Conservation (phyloP, 2,329 filamentous ascomycete species). For the Xylaria sp. region DNA sequence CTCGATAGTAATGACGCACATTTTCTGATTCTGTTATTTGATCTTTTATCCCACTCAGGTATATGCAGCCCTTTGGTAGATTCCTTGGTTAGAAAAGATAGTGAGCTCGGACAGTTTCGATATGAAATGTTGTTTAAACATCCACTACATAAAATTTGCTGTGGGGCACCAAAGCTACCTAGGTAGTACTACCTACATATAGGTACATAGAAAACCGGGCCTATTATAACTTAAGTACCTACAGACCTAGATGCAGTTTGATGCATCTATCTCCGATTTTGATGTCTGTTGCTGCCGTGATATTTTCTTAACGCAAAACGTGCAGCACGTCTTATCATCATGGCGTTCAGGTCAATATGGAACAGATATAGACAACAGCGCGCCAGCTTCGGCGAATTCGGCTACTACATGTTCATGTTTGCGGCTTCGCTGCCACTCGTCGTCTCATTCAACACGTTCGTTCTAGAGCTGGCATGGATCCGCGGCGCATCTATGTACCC, state of each 20-base stretch:
- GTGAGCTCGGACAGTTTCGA: neutral
- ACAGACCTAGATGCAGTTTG: neutral
- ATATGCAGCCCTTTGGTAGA: neutral
- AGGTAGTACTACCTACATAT: neutral
- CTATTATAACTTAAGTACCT: neutral
- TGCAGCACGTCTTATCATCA: conserved; percentile 36
- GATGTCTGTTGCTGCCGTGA: neutral
- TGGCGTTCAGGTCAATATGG: conserved; percentile 54
- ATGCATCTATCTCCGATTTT: neutral
- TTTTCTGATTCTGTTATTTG: neutral
- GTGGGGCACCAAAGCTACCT: conserved; percentile 27
- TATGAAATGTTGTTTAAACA: neutral
- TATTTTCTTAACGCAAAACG: neutral
- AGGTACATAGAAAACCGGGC: too few relatives aligned
- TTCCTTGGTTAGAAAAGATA: neutral
- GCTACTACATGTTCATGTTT: conserved; percentile 61
- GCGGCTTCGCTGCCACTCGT: conserved; percentile 71
- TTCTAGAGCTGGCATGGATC: conserved; percentile 68
- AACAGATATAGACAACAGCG: conserved; percentile 43
- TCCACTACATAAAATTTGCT: neutral
- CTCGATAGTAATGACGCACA: conserved; percentile 31
- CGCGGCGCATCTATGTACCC: conserved; percentile 79
- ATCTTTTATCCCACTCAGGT: neutral
- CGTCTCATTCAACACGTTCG: conserved; percentile 69
- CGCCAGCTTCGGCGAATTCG: conserved; percentile 49